Conservation (phyloP, 2,329 filamentous ascomycete species). For the Epichloe gansuensis region DNA sequence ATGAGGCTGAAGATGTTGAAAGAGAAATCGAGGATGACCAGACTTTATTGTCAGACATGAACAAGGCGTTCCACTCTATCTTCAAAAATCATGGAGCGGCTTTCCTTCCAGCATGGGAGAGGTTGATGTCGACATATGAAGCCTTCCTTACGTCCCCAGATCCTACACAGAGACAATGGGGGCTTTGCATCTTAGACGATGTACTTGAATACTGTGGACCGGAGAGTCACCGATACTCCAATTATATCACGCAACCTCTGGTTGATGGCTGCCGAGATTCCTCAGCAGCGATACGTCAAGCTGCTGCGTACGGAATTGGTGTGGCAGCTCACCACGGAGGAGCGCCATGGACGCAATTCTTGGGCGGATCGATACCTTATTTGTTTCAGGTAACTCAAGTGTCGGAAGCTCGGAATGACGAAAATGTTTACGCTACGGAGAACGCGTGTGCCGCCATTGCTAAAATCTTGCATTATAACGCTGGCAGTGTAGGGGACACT, state of each 20-base stretch:
- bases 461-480: slow-evolving; percentile 90
- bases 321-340: slow-evolving; percentile 92
- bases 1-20: slow-evolving; percentile 74
- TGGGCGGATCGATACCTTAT: slow-evolving; percentile 64
- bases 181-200: slow-evolving; percentile 97
- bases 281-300: slow-evolving; percentile 86
- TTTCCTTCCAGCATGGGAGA: slow-evolving; percentile 84
- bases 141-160: slow-evolving; percentile 71
- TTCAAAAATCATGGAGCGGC: slow-evolving; percentile 88
- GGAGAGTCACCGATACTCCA: slow-evolving; percentile 75
- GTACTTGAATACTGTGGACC: slow-evolving; percentile 93
- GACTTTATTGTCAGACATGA: slow-evolving; percentile 95
- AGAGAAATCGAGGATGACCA: slow-evolving; percentile 96
- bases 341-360: slow-evolving; percentile 74
- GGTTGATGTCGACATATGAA: slow-evolving; percentile 73
- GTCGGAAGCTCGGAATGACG: slow-evolving; percentile 72
- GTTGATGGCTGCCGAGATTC: slow-evolving; percentile 75
- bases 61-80: slow-evolving; percentile 98
- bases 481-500: slow-evolving; percentile 59
- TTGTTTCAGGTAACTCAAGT: slow-evolving; percentile 78
- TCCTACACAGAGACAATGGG: slow-evolving; percentile 92
- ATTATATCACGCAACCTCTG: slow-evolving; percentile 77
- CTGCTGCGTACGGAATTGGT: slow-evolving; percentile 89
- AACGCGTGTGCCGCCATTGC: slow-evolving; percentile 94
- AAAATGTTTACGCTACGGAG: slow-evolving; percentile 94